A percentile compares a stretch with the other conserved stretches of the same genome.
Evolutionary conservation across 345 rosid species (phyloP).

Genomic region (Pistacia vera): DNA sequence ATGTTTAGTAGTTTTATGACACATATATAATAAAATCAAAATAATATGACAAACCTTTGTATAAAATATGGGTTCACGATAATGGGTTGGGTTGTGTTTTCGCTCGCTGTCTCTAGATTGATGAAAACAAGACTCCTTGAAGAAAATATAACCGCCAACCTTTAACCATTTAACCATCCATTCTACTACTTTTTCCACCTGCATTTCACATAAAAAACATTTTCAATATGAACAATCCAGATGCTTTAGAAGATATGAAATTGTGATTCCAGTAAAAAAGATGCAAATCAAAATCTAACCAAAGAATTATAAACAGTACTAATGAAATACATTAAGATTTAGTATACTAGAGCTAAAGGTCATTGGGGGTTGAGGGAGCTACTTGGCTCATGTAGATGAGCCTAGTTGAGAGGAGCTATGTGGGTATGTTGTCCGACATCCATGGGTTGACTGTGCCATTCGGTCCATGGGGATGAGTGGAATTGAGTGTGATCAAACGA

Average conservation of each 20-base stretch:
- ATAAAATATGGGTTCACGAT: constrained; percentile 94
- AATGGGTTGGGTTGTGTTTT: constrained; percentile 86
- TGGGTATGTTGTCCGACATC: too few relatives aligned
- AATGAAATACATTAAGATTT: background rate
- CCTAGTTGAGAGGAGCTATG: too few relatives aligned
- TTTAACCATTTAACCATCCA: constrained; percentile 88
- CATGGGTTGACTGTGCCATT: too few relatives aligned
- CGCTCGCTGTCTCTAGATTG: constrained; percentile 90
- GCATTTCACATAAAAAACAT: constrained; percentile 13
- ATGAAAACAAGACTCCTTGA: constrained; percentile 95
- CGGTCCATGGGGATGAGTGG: too few relatives aligned
- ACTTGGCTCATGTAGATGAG: too few relatives aligned
- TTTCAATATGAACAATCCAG: background rate
- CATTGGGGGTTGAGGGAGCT: too few relatives aligned
- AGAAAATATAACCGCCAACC: constrained; percentile 86
- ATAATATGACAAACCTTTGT: constrained; percentile 57
- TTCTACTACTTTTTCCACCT: constrained; percentile 78
- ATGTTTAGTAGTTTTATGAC: too few relatives aligned
- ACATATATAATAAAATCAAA: too few relatives aligned
- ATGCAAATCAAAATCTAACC: background rate
- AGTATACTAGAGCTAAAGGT: background rate
- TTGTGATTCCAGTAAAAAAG: background rate
- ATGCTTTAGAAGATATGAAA: background rate
- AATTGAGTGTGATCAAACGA: too few relatives aligned
- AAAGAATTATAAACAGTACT: background rate